A percentile compares a stretch with the other conserved stretches of the same genome.
phyloP scores from a whole-genome alignment of 495 filamentous ascomycete species.

The Chaetomium tenue region DNA sequence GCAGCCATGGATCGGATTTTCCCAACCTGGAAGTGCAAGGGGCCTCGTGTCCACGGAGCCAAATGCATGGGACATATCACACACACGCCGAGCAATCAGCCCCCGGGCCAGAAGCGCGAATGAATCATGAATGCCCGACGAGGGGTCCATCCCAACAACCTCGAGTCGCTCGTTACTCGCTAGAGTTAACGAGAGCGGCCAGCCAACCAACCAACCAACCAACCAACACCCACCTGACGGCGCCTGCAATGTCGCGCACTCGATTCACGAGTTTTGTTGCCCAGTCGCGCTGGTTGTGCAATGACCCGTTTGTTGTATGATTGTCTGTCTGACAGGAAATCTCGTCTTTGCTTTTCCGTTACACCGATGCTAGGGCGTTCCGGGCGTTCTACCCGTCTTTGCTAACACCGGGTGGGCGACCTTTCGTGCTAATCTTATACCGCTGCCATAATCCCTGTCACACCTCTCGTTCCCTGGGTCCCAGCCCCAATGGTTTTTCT shows the following conservation, averaged over 20 bases:
- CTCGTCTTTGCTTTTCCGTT: conserved; percentile 2
- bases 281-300: no score
- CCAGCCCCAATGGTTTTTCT: conserved; percentile 12
- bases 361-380: conserved; percentile 8
- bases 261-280: no score
- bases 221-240: no score
- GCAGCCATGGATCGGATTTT: conserved; percentile 17
- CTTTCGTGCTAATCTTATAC: conserved; percentile 21
- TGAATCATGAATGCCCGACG: neutral
- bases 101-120: neutral
- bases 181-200: no score
- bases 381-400: neutral
- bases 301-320: neutral
- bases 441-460: conserved; percentile 22
- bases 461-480: conserved; percentile 5
- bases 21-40: neutral
- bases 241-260: no score
- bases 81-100: neutral
- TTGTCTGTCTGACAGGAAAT: neutral
- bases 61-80: conserved; percentile 1
- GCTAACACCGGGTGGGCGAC: conserved; percentile 1
- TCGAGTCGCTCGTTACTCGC: no score
- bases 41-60: conserved; percentile 8
- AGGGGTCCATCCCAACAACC: neutral
- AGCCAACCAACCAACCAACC: no score